Evolutionary conservation across 2,329 filamentous ascomycete species (phyloP).

Genomic region (Elsinoe perseae): DNA sequence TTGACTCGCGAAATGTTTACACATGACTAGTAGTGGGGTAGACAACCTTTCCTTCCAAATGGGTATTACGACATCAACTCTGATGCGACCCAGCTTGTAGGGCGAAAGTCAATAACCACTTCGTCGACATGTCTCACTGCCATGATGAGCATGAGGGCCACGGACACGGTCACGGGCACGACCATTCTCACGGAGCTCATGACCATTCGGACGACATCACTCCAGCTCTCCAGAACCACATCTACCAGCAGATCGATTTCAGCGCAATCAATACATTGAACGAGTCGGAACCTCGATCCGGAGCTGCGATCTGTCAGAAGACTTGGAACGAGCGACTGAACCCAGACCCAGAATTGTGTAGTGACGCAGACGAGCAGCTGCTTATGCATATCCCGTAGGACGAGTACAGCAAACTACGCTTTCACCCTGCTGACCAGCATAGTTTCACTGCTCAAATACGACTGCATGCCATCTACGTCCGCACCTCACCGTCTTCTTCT

Average conservation of each 20-base stretch:
- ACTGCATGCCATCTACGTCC: constrained; percentile 79
- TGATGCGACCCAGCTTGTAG: neutral
- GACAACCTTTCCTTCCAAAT: neutral
- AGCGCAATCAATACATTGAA: constrained; percentile 78
- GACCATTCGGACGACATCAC: constrained; percentile 90
- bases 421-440: neutral
- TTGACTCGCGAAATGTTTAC: constrained; percentile 1
- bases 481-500: constrained; percentile 60
- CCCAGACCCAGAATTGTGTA: constrained; percentile 66
- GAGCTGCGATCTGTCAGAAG: constrained; percentile 73
- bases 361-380: constrained; percentile 88
- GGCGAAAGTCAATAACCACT: no score
- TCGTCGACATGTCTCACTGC: constrained; percentile 37
- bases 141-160: constrained; percentile 41
- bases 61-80: neutral
- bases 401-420: constrained; percentile 33
- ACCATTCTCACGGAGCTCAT: constrained; percentile 56
- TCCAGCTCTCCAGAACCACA: constrained; percentile 78
- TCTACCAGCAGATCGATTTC: constrained; percentile 91
- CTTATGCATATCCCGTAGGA: constrained; percentile 89
- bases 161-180: constrained; percentile 41
- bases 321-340: constrained; percentile 77
- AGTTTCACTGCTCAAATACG: constrained; percentile 93
- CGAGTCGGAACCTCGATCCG: constrained; percentile 61
- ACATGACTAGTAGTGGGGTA: constrained; percentile 2